These are phyloP conservation scores for Usnea hakonensis DNA, from an alignment of 495 filamentous ascomycete genomes.

Conservation along the genomic window DNA sequence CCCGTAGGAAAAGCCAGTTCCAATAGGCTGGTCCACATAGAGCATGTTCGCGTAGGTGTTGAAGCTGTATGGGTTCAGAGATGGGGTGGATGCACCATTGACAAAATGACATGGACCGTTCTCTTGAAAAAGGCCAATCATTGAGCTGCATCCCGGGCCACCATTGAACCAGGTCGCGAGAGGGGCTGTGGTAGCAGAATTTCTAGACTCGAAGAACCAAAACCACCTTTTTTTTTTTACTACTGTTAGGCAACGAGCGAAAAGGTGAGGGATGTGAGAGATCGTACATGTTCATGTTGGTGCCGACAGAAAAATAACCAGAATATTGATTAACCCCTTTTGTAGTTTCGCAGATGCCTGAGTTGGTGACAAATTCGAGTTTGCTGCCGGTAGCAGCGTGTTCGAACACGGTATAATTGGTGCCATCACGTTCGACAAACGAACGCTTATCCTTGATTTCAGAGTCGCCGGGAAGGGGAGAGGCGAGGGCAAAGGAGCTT, in stretches of 20 bases:
- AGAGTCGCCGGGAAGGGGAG: conserved; percentile 18
- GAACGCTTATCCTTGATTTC: conserved; percentile 35
- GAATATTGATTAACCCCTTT: conserved; percentile 49
- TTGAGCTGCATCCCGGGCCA: conserved; percentile 45
- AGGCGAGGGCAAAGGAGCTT: conserved; percentile 21
- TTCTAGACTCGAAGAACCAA: conserved; percentile 41
- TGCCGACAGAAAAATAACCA: conserved; percentile 46
- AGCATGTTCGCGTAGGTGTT: conserved; percentile 57
- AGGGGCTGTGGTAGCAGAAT: conserved; percentile 42
- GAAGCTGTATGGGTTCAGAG: conserved; percentile 51
- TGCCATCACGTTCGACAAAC: conserved; percentile 36
- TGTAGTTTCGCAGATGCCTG: conserved; percentile 49
- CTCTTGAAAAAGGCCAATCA: conserved; percentile 52
- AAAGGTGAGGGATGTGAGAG: not conserved
- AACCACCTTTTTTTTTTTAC: conserved; percentile 17
- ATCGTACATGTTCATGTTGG: conserved; percentile 45
- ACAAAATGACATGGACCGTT: conserved; percentile 50
- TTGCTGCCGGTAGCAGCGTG: conserved; percentile 44
- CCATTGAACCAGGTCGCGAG: conserved; percentile 51
- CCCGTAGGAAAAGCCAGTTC: conserved; percentile 49
- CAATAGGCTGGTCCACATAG: conserved; percentile 50
- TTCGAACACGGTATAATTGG: conserved; percentile 44
- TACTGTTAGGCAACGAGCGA: not conserved
- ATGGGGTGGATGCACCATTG: conserved; percentile 38
- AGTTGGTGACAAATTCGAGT: conserved; percentile 49